These are phyloP conservation scores for Phytophthora sojae DNA, from an alignment of 352 stramenopile genomes.

Conservation along the genomic window DNA sequence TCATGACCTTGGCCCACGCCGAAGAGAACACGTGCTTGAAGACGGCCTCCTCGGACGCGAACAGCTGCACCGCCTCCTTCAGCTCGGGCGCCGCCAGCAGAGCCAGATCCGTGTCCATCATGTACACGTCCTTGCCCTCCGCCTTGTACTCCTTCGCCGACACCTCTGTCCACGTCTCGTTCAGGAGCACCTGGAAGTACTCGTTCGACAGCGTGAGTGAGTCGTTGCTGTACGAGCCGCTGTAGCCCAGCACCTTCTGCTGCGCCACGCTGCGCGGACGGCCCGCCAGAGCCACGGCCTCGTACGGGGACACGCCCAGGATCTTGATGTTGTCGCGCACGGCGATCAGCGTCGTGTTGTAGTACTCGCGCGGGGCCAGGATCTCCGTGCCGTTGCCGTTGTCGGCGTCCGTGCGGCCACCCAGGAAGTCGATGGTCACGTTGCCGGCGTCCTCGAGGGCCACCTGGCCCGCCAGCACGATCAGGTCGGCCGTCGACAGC, in stretches of 20 bases:
- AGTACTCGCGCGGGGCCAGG: constrained; percentile 91
- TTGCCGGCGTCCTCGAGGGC: constrained; percentile 33
- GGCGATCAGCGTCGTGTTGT: constrained; percentile 74
- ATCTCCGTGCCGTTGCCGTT: constrained; percentile 75
- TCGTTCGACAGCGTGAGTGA: constrained; percentile 85
- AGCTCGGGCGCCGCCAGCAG: constrained; percentile 27
- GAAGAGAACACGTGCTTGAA: constrained; percentile 28
- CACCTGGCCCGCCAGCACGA: constrained; percentile 76
- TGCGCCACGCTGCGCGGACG: constrained; percentile 93
- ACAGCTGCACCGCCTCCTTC: constrained; percentile 31
- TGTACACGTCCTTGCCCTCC: constrained; percentile 30
- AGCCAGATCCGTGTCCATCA: constrained; percentile 30
- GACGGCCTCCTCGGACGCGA: constrained; percentile 20
- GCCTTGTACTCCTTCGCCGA: constrained; percentile 31
- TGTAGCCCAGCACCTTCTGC: constrained; percentile 79
- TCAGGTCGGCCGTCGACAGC: constrained; percentile 93
- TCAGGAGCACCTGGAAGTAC: constrained; percentile 29
- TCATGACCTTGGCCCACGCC: constrained; percentile 30
- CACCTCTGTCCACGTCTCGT: constrained; percentile 31
- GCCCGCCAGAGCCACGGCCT: constrained; percentile 93
- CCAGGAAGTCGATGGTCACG: constrained; percentile 33
- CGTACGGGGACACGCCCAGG: constrained; percentile 90
- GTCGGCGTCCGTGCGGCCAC: constrained; percentile 64
- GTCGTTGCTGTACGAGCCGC: constrained; percentile 84
- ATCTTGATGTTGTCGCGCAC: constrained; percentile 93